Evolutionary conservation across 345 rosid species (phyloP), one percentile per base, ranked within the genome.

Genomic region (Lenwebbia sp.): DNA sequence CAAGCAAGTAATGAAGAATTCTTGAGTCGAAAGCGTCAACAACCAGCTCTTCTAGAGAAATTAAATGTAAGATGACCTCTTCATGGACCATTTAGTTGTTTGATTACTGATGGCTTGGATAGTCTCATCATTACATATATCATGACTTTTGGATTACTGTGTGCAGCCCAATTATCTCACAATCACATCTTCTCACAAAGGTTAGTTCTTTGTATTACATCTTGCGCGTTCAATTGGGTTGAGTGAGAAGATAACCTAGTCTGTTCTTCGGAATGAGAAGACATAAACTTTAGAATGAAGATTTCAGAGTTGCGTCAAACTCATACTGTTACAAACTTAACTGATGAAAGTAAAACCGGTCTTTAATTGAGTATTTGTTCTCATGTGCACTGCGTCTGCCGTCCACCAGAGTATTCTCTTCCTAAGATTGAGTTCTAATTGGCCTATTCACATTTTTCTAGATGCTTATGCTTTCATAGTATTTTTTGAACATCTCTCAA

Each of bases 91-190:
- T 54, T 52, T 50, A 82, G 52, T 87, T 70, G 26, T 60, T 85
- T 76, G 60, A 70, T 37, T 19, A 70, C 37, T 9, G 47, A 10
- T 70, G 78, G 78, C 78, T 70, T 70, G 78, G 5, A 33, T 70
- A 37, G 3, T 37, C 40, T 37, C 8, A 70, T 10, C 47, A 19
- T 40, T 33, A 37, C 78, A 28, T 57, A 28, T 51, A 3, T 51
- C 60, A 85, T 78, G 86, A 87, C 78, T 85, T 82, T 54, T 89
- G 65, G 82, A 83, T 87, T 85, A 85, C 83, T 54, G 82, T 84
- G 86, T 91, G 94, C 93, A 94, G 94, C 50, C 90, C 88, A 87
- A 89, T 9, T 89, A 91, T 88, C 87, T 87, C 87, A 86, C 88
- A 44, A 83, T 82, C 37, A 88, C 89, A 84, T 87, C 92, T 82